Base-by-base conservation (phyloP, 768 basidiomycete species). In the Russula griseocarnosa region DNA sequence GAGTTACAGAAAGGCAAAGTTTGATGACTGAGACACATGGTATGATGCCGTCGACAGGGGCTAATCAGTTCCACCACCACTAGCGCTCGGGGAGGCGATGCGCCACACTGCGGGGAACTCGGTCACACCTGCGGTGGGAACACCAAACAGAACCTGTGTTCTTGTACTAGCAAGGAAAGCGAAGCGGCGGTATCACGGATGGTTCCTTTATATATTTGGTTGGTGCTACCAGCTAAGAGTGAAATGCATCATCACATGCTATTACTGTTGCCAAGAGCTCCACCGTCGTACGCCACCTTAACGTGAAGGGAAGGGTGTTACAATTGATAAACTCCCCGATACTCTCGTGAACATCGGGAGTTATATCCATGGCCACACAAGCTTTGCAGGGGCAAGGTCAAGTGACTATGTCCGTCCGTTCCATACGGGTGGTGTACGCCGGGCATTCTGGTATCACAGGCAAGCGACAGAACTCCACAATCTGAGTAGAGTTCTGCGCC, bases 191-290 rank as follows among this genome's bases (percentile, higher is more conserved):
- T 26, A 47, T n/a, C 55, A 30, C 47, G 38, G 34, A n/a, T 13
- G 11, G 16, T 13, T 51, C 18, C 18, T 22, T 22, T 13, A 30
- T n/a, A 51, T 52, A 24, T 50, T 50, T 26, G 38, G 30, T 63
- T 58, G 38, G 30, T 42, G 36, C 6, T 13, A n/a, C 26, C 51
- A 30, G 42, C n/a, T 26, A 13, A 42, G 52, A 22, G 16, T 20
- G n/a, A 42, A 34, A 24, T 22, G 5, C 38, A 42, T 47, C 62
- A 58, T 63, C 57, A 63, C 62, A 63, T 63, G 51, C 34, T 26
- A 22, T 13, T 20, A 20, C n/a, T n/a, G 6, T 30, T 30, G 6
- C 14, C 18, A 4, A 47, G 18, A 13, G 46, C 47, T 32, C 47
- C 53, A 46, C 47, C 9, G 18, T 50, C 18, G 24, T 38, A 36